phyloP scores from a whole-genome alignment of 306 rosid genomes.

The Pyrus communis region DNA sequence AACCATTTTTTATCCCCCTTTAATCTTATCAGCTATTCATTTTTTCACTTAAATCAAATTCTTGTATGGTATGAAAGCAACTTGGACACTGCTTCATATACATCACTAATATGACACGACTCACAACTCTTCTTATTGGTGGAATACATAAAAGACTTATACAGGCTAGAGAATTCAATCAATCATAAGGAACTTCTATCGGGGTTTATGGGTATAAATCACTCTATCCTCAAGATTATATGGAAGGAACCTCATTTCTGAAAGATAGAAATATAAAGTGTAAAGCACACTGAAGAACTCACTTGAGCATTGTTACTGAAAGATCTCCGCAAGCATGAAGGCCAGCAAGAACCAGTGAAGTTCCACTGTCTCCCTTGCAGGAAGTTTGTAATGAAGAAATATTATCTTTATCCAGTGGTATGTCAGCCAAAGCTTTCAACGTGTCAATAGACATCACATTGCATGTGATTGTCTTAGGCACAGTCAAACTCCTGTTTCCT shows the following conservation, averaged over 20 bases:
- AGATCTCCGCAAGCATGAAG: slow-evolving; percentile 99
- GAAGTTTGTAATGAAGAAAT: slow-evolving; percentile 13
- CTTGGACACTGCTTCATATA: neutral
- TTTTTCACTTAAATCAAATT: neutral
- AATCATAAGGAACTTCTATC: neutral
- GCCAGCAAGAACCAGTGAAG: slow-evolving; percentile 74
- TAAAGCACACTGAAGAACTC: slow-evolving; percentile 26
- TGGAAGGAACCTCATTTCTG: neutral
- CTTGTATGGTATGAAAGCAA: neutral
- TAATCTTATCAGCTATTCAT: neutral
- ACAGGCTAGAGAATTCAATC: neutral
- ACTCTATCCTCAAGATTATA: neutral
- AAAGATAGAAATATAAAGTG: neutral
- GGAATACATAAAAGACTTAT: neutral
- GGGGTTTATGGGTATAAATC: neutral
- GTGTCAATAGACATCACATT: slow-evolving; percentile 59
- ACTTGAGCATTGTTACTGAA: slow-evolving; percentile 83
- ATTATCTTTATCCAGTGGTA: slow-evolving; percentile 29
- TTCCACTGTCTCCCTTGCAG: slow-evolving; percentile 20
- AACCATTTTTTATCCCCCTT: neutral
- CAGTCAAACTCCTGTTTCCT: slow-evolving; percentile 44
- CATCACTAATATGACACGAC: neutral
- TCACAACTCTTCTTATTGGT: neutral
- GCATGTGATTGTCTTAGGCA: slow-evolving; percentile 80
- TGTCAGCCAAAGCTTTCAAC: slow-evolving; percentile 56